phyloP scores from a whole-genome alignment of 2,329 filamentous ascomycete genomes.

The Hypoxylon sp. region DNA sequence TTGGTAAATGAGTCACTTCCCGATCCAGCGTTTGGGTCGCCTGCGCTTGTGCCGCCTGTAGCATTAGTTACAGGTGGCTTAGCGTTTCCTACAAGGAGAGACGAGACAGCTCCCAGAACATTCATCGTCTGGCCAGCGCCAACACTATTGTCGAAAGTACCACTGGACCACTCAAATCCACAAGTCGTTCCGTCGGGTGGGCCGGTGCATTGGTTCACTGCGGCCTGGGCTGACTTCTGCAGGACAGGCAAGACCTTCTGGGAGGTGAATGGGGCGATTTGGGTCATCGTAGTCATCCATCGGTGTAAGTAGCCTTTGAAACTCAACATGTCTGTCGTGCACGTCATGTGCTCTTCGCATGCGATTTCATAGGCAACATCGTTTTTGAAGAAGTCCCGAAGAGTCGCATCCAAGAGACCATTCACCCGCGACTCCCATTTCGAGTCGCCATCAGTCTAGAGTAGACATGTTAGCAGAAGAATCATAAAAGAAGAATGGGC shows the following conservation, averaged over 20 bases:
- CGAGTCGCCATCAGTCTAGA: slow-evolving; percentile 56
- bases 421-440: slow-evolving; percentile 64
- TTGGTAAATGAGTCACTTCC: slow-evolving; percentile 57
- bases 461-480: slow-evolving; percentile 22
- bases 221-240: slow-evolving; percentile 58
- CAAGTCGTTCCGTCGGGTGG: slow-evolving; percentile 60
- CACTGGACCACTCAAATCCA: slow-evolving; percentile 64
- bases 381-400: slow-evolving; percentile 65
- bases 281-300: slow-evolving; percentile 62
- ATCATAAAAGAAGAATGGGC: too few species aligned
- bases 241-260: slow-evolving; percentile 56
- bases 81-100: slow-evolving; percentile 62
- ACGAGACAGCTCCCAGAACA: slow-evolving; percentile 69
- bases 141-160: slow-evolving; percentile 66
- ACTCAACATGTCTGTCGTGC: slow-evolving; percentile 70
- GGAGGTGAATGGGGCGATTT: slow-evolving; percentile 59
- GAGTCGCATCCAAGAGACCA: slow-evolving; percentile 62
- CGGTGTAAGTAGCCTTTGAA: slow-evolving; percentile 73
- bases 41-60: slow-evolving; percentile 67
- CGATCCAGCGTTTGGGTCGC: slow-evolving; percentile 59
- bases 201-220: slow-evolving; percentile 57
- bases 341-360: slow-evolving; percentile 66
- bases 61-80: slow-evolving; percentile 61
- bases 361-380: slow-evolving; percentile 67
- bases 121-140: slow-evolving; percentile 74